Evolutionary conservation across 208 protist genomes (phyloP), one percentile per base, ranked within the genome.

Genomic region (Wallacemonas sp.): DNA sequence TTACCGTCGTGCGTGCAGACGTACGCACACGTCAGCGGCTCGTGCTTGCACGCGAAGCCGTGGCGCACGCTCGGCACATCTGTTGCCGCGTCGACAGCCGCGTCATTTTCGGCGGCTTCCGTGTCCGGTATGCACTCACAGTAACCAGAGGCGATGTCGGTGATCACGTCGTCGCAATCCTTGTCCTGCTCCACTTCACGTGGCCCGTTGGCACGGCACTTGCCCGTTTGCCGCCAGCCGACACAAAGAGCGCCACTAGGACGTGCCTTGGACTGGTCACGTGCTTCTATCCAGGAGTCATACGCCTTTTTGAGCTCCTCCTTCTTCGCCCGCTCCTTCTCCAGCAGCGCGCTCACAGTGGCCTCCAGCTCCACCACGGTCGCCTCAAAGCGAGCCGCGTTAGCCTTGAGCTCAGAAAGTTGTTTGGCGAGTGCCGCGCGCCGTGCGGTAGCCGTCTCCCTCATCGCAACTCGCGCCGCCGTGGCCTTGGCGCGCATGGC

Each of bases 1-100:
- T 73, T 44, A 50, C 77, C 85, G 8, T 55, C 29, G 33, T 81
- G 59, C 1, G 31, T 57, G 64, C 88, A 94, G 2, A 94, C 81
- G n/a, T 69, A 68, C 38, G 65, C 42, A 61, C 88, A 94, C 1
- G 62, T 59, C 1, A 94, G 42, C 20, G 63, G 25, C 22, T 38
- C 57, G 39, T 92, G 82, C 32, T 65, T 71, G 54, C 82, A 90
- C 20, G 72, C 7, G 59, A 86, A 84, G n/a, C 68, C 31, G 41
- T 86, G 72, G 38, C 23, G 41, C 28, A 74, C 11, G 1, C n/a
- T 65, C 1, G 39, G 20, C 20, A 41, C 33, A 22, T 57, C 50
- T 25, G 22, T 14, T 1, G 65, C 61, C 22, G 14, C 49, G 20
- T 16, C 42, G 46, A 7, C 38, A n/a, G 2, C 29, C 29, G 28